phyloP scores from a whole-genome alignment of 2,329 filamentous ascomycete genomes.

The Aquanectria penicillioides region DNA sequence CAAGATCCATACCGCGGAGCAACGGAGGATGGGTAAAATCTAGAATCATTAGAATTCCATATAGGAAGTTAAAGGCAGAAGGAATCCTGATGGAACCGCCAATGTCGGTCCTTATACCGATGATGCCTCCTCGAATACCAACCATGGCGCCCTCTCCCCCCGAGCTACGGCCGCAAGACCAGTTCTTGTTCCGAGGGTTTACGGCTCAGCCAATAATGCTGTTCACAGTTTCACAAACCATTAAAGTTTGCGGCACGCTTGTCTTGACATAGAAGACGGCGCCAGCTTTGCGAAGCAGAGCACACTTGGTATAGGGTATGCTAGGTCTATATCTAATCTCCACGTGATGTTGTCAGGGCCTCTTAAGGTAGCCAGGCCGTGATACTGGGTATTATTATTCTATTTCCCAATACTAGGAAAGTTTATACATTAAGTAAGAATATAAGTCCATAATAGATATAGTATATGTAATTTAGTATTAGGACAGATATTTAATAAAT shows the following conservation, averaged over 20 bases:
- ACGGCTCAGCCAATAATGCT: slow-evolving; percentile 48
- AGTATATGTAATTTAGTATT: too few relatives aligned
- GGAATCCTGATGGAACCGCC: slow-evolving; percentile 46
- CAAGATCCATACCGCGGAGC: slow-evolving; percentile 43
- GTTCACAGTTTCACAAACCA: slow-evolving; percentile 37
- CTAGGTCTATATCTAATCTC: too few relatives aligned
- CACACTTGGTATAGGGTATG: too few relatives aligned
- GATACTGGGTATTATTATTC: too few relatives aligned
- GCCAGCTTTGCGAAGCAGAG: slow-evolving; percentile 44
- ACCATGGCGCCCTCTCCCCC: slow-evolving; percentile 51
- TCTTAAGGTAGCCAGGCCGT: too few relatives aligned
- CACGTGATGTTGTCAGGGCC: too few relatives aligned
- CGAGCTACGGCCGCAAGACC: slow-evolving; percentile 48
- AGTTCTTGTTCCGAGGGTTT: slow-evolving; percentile 48
- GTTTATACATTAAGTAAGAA: too few relatives aligned
- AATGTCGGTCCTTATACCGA: slow-evolving; percentile 51
- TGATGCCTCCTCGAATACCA: slow-evolving; percentile 44
- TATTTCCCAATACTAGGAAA: too few relatives aligned
- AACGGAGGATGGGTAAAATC: slow-evolving; percentile 51
- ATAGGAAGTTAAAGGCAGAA: slow-evolving; percentile 44
- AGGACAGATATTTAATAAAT: too few relatives aligned
- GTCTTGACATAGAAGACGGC: slow-evolving; percentile 41
- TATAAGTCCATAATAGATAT: too few relatives aligned
- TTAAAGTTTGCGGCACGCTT: slow-evolving; percentile 36
- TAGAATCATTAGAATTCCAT: slow-evolving; percentile 28